Percentiles rank a stretch among this genome's conserved stretches.
These are phyloP conservation scores for Chaetomiaceae sp. DNA, from an alignment of 2,329 filamentous ascomycete species.

Conservation along the genomic window DNA sequence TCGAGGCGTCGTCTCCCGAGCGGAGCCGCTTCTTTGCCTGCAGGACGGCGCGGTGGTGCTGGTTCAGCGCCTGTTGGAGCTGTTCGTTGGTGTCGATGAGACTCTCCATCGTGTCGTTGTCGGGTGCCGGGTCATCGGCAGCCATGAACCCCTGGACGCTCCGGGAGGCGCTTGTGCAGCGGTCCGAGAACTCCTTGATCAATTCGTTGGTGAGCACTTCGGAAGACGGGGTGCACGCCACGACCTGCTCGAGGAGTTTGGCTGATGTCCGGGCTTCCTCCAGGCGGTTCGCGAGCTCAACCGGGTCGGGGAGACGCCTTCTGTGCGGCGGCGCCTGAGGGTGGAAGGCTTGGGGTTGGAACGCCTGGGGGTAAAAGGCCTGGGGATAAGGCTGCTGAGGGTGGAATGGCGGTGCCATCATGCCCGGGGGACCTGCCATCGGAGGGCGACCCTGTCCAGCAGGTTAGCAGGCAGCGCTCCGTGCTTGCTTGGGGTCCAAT, in stretches of 20 bases:
- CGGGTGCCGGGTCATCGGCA: constrained; percentile 70
- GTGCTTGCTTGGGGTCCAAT: no score
- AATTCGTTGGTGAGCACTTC: constrained; percentile 82
- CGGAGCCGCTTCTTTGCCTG: constrained; percentile 54
- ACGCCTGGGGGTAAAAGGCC: no score
- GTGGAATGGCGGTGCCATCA: constrained; percentile 39
- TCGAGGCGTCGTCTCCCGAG: constrained; percentile 28
- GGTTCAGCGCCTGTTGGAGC: constrained; percentile 72
- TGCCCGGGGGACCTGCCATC: constrained; percentile 28
- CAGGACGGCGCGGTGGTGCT: constrained; percentile 78
- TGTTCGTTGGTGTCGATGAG: constrained; percentile 94
- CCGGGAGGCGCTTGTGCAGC: constrained; percentile 74
- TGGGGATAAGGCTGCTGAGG: constrained; percentile 30
- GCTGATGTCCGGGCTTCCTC: constrained; percentile 89
- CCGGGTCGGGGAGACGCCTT: constrained; percentile 56
- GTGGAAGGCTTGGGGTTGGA: constrained; percentile 30
- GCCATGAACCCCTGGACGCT: constrained; percentile 85
- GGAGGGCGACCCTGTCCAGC: constrained; percentile 24
- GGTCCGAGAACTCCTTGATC: constrained; percentile 83
- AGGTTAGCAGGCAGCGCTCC: not conserved
- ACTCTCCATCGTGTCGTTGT: constrained; percentile 89
- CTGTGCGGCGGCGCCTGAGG: constrained; percentile 47
- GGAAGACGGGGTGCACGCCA: constrained; percentile 73
- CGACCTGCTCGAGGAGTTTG: constrained; percentile 84
- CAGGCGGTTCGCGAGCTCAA: constrained; percentile 75